A percentile compares a stretch with the other conserved stretches of the same genome.
phyloP scores from a whole-genome alignment of 2,329 filamentous ascomycete genomes.

The Paecilomyces variotii region DNA sequence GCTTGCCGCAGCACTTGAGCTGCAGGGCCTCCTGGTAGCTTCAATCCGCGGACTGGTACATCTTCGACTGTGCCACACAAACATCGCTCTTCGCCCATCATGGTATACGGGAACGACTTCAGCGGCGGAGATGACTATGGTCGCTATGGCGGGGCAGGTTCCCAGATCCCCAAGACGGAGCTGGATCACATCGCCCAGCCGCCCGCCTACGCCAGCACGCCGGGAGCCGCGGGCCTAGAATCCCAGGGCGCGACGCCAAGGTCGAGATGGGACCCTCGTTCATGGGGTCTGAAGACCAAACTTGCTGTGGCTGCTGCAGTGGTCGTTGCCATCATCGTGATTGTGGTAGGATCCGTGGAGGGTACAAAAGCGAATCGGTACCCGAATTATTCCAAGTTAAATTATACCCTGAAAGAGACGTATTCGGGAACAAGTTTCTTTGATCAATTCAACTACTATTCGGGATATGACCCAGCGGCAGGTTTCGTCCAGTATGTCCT shows the following conservation, averaged over 20 bases:
- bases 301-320: conserved; percentile 32
- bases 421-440: conserved; percentile 37
- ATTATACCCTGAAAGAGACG: conserved; percentile 35
- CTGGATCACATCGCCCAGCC: conserved; percentile 9
- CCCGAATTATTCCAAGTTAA: conserved; percentile 34
- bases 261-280: conserved; percentile 41
- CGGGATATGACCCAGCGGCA: conserved; percentile 34
- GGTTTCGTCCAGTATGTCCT: conserved; percentile 41
- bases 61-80: not conserved
- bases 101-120: not conserved
- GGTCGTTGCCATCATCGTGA: conserved; percentile 39
- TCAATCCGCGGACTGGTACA: not conserved
- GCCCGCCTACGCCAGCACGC: conserved; percentile 7
- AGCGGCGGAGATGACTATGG: conserved; percentile 9
- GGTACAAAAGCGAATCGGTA: conserved; percentile 31
- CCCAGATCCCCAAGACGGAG: conserved; percentile 12
- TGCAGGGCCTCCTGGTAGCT: not conserved
- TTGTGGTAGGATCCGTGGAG: conserved; percentile 39
- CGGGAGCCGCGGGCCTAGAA: not conserved
- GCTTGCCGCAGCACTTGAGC: not conserved
- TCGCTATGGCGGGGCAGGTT: conserved; percentile 14
- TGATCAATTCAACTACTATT: conserved; percentile 40
- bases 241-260: conserved; percentile 2
- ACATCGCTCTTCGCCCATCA: not conserved
- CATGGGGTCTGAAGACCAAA: conserved; percentile 50